Base-by-base conservation (phyloP, 345 rosid species). In the Cochlearia excelsa region DNA sequence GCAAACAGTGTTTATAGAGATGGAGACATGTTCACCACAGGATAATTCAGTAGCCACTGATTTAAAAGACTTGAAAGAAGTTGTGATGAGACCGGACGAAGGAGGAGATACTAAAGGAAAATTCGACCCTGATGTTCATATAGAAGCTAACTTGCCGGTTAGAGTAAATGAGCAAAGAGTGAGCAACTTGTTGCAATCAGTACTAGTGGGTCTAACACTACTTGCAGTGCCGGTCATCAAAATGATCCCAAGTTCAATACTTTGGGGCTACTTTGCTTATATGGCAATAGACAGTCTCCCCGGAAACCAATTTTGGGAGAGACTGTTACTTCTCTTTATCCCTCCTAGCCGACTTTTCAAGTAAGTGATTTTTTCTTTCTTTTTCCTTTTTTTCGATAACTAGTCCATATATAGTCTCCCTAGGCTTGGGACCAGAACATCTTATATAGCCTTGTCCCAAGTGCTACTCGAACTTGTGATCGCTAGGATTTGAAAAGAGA, bases 241-340 rank as follows among this genome's bases (percentile, higher is more conserved):
- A 74, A 76, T 58, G 79, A 85, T 87, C 48, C 97, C 97, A 16
- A 81, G 94, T 59, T 85, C 95, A 6, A 77, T 87, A 30, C 87
- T 90, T 2, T 90, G 90, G 93, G 95, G 95, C 34, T 90, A 90
- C 71, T 90, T 90, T 1, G 84, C 89, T 2, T 85, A 81, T 74
- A 87, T 87, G 97, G 94, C 97, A 0, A 78, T 90, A 3, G 95
- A 90, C 65, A 87, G 94, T 76, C 93, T 90, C 8, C 94, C 89
- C 0, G 94, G 97, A 26, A 87, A 85, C 73, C 97, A 87, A 10
- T 90, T 85, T 69, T 90, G 87, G 86, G 96, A 87, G 59, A 78
- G 96, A 57, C 28, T 84, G 4, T 73, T 85, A 40, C 79, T 90
- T 31, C 89, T 90, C 56, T 81, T 87, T 71, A 68, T 84, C 50